Conservation (phyloP, 108 stramenopile species). For the Fragilaria crotonensis region DNA sequence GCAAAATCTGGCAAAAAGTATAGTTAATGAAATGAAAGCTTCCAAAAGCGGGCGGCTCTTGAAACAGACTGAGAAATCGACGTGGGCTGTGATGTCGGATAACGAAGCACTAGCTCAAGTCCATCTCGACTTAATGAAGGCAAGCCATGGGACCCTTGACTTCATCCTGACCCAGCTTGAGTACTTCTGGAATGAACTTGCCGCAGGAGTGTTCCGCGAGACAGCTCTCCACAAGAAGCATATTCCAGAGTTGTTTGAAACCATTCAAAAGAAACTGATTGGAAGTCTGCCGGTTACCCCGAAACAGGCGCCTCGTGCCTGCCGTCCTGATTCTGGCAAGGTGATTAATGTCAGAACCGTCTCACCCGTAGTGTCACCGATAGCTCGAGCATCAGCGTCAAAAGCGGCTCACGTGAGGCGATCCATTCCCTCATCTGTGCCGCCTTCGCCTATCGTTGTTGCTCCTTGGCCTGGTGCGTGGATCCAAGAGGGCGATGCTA, state of each 20-base stretch:
- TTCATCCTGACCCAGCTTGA: background rate
- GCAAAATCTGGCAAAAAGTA: constrained; percentile 9
- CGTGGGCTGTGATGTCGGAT: constrained; percentile 23
- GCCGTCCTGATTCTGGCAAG: background rate
- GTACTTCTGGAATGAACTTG: background rate
- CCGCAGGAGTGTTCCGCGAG: background rate
- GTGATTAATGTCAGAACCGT: too few species aligned
- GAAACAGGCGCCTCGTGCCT: background rate
- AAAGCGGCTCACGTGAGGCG: background rate
- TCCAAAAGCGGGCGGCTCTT: constrained; percentile 21
- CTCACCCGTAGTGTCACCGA: too few species aligned
- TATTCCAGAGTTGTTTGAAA: background rate
- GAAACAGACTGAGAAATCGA: constrained; percentile 16
- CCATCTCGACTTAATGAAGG: background rate
- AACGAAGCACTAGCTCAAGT: background rate
- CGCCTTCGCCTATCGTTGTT: background rate
- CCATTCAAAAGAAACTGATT: background rate
- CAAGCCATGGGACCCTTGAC: background rate
- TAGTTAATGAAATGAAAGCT: constrained; percentile 4
- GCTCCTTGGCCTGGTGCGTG: constrained; percentile 28
- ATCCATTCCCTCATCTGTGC: constrained; percentile 1
- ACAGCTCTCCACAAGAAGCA: background rate
- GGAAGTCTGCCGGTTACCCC: background rate
- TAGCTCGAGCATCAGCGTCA: background rate
- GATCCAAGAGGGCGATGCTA: constrained; percentile 35